These are phyloP conservation scores for Penicillium corylophilum DNA, from an alignment of 2,329 filamentous ascomycete genomes.

Conservation along the genomic window DNA sequence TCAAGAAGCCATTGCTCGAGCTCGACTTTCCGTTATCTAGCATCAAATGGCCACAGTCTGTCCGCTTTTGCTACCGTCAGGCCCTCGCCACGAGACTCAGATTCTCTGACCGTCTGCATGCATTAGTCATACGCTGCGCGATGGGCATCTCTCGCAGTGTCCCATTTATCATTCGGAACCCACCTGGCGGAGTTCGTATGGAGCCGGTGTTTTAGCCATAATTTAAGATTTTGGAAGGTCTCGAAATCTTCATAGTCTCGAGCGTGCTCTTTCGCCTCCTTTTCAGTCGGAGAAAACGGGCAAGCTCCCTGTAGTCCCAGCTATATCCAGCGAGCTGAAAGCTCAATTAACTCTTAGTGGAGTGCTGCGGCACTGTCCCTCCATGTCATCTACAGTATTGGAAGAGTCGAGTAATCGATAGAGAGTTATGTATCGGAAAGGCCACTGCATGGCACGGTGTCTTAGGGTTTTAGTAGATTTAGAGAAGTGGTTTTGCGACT, in stretches of 20 bases:
- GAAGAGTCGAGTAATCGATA: no score
- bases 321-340: constrained; percentile 23
- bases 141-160: constrained; percentile 27
- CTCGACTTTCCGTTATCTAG: constrained; percentile 6
- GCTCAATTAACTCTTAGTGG: no score
- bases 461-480: no score
- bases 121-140: constrained; percentile 28
- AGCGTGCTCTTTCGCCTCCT: constrained; percentile 26
- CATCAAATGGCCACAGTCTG: constrained; percentile 30
- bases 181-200: constrained; percentile 33
- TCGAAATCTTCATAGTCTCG: constrained; percentile 34
- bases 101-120: constrained; percentile 29
- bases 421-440: no score
- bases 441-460: no score
- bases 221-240: constrained; percentile 28
- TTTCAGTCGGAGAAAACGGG: constrained; percentile 24
- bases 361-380: no score
- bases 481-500: no score
- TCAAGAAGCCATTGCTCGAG: no score
- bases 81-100: constrained; percentile 18
- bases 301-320: constrained; percentile 26
- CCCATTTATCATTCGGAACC: constrained; percentile 33
- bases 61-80: constrained; percentile 28
- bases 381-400: no score
- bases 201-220: constrained; percentile 26